Conservation (phyloP, 1,139 yeast genomes). For the Sugiyamaella neomexicana region DNA sequence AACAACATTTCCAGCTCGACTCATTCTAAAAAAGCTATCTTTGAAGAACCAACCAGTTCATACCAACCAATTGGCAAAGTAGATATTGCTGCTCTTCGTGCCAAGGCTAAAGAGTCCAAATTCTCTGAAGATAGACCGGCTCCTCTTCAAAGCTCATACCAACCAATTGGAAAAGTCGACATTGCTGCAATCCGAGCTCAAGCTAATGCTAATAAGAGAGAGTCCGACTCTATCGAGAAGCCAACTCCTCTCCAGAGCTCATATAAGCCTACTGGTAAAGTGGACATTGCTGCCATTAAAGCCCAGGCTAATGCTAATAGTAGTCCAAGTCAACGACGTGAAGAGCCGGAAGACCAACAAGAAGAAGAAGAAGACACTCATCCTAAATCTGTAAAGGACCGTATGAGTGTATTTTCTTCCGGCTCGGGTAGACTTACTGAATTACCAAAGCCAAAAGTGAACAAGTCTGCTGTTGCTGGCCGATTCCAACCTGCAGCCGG, state of each 20-base stretch:
- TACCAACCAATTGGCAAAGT: conserved; percentile 61
- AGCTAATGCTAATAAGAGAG: conserved; percentile 33
- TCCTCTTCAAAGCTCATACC: conserved; percentile 44
- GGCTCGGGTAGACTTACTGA: conserved; percentile 51
- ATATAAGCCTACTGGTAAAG: conserved; percentile 61
- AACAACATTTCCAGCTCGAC: too few species aligned
- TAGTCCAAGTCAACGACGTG: not conserved
- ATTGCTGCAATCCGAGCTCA: conserved; percentile 48
- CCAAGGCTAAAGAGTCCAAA: conserved; percentile 39
- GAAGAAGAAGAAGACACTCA: conserved; percentile 38
- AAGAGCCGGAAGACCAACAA: not conserved
- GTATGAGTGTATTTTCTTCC: conserved; percentile 39
- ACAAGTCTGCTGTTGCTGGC: conserved; percentile 54
- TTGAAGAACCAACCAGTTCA: conserved; percentile 47
- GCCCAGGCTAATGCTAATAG: conserved; percentile 39
- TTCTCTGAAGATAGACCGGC: conserved; percentile 35
- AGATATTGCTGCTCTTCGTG: conserved; percentile 50
- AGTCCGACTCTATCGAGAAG: conserved; percentile 18
- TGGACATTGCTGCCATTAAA: conserved; percentile 50
- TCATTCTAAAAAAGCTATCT: conserved; percentile 13
- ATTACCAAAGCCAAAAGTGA: conserved; percentile 64
- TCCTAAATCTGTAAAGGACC: conserved; percentile 49
- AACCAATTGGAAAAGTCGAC: conserved; percentile 62
- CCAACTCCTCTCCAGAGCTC: conserved; percentile 35
- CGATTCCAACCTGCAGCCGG: conserved; percentile 44